Evolutionary conservation across 2,329 filamentous ascomycete species (phyloP), one percentile per base, ranked within the genome.

Genomic region (Fusarium anguioides): DNA sequence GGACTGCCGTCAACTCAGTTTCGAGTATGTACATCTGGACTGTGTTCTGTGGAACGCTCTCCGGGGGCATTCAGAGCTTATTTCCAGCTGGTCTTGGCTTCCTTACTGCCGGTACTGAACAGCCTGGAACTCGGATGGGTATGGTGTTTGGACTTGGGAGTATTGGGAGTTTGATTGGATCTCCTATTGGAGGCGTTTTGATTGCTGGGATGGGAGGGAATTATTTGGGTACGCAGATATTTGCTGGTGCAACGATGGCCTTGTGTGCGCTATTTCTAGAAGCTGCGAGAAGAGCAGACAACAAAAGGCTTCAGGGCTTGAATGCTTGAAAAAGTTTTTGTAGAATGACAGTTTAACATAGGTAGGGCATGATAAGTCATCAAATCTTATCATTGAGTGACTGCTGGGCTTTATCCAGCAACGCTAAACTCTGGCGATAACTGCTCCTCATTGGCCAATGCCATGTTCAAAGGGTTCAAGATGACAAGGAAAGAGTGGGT

Each of bases 401-500:
- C 11, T 10, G 6, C 8, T 27, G 4, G 9, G 7, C 5, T 6
- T 4, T 12, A 23, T 21, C 0, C 4, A 6, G 12, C 3, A 2
- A 10, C 17, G 29, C 18, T 5, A 7, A 35, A 6, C 2, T n/a
- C n/a, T n/a, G 1, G 5, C 3, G 1, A 11, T 12, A 15, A 9
- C 9, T 23, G 8, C 18, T 4, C 2, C 3, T 14, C 1, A 63
- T 63, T 63, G 60, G 49, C 8, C 27, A 2, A 5, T 3, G 5
- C 2, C 4, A 1, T 8, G 15, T 1, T 15, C 14, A 18, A 63
- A 63, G 60, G 60, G 60, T 8, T 58, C 37, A 63, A 24, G 3
- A 40, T 58, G 58, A 63, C 58, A 58, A 58, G 60, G 8, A 63
- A 63, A 63, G 11, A 49, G 58, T 63, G 60, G 60, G 44, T 9